Base-by-base conservation (phyloP, 139 green algal species). In the Coccomyxa sp. region DNA sequence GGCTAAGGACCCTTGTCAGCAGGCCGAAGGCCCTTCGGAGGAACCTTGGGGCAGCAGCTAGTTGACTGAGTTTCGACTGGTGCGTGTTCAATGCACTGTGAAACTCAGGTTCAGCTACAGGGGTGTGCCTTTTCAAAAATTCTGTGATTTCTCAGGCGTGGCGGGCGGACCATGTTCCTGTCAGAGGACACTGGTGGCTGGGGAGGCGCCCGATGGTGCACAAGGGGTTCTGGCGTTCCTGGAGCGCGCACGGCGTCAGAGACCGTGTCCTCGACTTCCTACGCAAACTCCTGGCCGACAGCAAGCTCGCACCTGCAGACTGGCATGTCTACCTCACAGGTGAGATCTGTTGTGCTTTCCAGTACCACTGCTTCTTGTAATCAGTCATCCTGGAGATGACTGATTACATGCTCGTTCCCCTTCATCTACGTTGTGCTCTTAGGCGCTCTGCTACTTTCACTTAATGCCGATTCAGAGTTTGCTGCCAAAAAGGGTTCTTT, bases 161-260 rank as follows among this genome's bases (percentile, higher is more conserved):
- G 80, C 60, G 58, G 15, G 77, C 67, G 21, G 80, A 25, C 13
- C 80, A 83, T 18, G 14, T 63, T 67, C 67, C 58, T n/a, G 10
- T 45, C 23, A 4, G 30, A 38, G 84, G 86, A 12, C 14, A 13
- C 7, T 82, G 17, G 13, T 86, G 17, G 66, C 66, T 81, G n/a
- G 38, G 76, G 38, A 82, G 17, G 17, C 58, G 32, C 21, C 85
- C 85, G 14, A 32, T 89, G 77, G 84, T 82, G 58, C 79, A 82
- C 66, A 66, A 66, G 18, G 79, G 79, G 30, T 82, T 82, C 63
- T 60, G 68, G 60, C 60, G 25, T 1, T 66, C 59, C 28, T 82
- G 79, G 79, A 66, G 18, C 57, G 30, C 30, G 28, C 59, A 77
- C 30, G 30, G 79, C 30, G 57, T 82, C 4, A 16, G 51, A 30